Conservation (phyloP, 805 yeast genomes). For the Tetrapisispora iriomotensis region DNA sequence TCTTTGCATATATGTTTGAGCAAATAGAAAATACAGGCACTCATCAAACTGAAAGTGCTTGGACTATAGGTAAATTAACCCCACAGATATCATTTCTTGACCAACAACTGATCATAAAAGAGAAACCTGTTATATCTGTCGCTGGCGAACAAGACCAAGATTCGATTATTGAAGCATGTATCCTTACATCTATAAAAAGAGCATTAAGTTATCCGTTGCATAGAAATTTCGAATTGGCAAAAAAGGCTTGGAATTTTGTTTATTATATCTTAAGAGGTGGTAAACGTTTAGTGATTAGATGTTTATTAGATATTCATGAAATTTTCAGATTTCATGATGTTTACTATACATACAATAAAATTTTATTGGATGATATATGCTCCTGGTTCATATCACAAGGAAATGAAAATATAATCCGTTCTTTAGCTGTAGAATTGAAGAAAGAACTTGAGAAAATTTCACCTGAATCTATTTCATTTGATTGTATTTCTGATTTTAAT, state of each 20-base stretch:
- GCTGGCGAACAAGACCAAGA: constrained; percentile 2
- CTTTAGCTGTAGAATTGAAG: constrained; percentile 55
- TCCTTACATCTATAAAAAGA: constrained; percentile 58
- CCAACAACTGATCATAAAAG: constrained; percentile 36
- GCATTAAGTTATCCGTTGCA: constrained; percentile 74
- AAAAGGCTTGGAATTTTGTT: constrained; percentile 67
- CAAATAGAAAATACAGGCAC: constrained; percentile 61
- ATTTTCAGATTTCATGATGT: constrained; percentile 74
- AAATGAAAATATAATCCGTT: constrained; percentile 47
- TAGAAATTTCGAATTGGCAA: constrained; percentile 52
- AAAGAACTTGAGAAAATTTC: constrained; percentile 29
- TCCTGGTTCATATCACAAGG: constrained; percentile 60
- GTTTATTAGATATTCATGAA: constrained; percentile 53
- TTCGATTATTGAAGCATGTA: constrained; percentile 38
- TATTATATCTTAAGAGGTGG: constrained; percentile 59
- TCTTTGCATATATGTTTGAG: constrained; percentile 72
- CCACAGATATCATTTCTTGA: constrained; percentile 76
- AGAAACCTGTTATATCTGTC: constrained; percentile 3
- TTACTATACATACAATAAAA: constrained; percentile 72
- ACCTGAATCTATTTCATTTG: constrained; percentile 40
- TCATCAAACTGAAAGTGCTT: constrained; percentile 76
- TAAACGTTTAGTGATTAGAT: constrained; percentile 50
- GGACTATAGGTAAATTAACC: constrained; percentile 82
- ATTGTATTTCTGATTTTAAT: constrained; percentile 31
- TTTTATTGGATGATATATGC: constrained; percentile 67